Conservation (phyloP, 73 alveolate genomes). For the Tetrahymena thermophila region DNA sequence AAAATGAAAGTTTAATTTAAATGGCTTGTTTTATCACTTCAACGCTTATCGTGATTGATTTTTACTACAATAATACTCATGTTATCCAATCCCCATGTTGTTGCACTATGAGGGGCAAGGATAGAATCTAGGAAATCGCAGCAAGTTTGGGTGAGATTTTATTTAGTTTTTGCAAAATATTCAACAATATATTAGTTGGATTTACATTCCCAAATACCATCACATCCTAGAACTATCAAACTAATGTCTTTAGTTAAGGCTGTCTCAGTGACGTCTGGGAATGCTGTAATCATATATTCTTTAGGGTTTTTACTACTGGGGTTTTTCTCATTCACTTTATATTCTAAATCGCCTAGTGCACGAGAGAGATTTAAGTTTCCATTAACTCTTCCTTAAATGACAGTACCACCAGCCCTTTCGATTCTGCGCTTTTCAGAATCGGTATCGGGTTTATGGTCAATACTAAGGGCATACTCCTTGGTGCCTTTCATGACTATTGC, state of each 20-base stretch:
- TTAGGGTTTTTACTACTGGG: conserved; percentile 3
- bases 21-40: neutral
- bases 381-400: conserved; percentile 45
- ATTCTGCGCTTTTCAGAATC: conserved; percentile 47
- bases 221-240: conserved; percentile 78
- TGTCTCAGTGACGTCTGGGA: conserved; percentile 66
- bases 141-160: neutral
- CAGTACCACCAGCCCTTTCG: conserved; percentile 44
- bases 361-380: conserved; percentile 54
- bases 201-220: conserved; percentile 52
- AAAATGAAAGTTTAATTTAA: neutral
- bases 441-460: conserved; percentile 39
- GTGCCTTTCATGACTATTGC: conserved; percentile 43
- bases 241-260: conserved; percentile 40
- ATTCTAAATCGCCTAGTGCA: conserved; percentile 50
- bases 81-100: neutral
- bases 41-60: neutral
- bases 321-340: conserved; percentile 23
- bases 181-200: conserved; percentile 8
- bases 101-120: conserved; percentile 23
- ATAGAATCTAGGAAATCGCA: conserved; percentile 19
- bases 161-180: neutral
- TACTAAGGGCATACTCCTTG: neutral
- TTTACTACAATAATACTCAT: neutral
- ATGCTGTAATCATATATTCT: conserved; percentile 71